Conservation (phyloP, 768 basidiomycete species). For the Podaxis carcinomalis region DNA sequence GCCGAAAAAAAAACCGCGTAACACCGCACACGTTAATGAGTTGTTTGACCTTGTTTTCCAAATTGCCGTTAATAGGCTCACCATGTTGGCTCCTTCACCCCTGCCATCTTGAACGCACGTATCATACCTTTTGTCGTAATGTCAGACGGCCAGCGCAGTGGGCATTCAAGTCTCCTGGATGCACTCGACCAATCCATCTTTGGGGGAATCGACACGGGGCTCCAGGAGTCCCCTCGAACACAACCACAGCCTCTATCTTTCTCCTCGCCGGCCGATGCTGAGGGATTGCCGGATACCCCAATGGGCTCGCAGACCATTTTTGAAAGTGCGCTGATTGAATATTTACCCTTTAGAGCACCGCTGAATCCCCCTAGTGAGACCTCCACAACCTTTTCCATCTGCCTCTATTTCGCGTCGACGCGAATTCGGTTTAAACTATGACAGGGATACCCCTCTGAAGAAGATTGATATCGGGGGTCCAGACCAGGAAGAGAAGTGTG, state of each 20-base stretch:
- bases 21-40: not conserved
- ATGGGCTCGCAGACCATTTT: not conserved
- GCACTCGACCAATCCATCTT: conserved; percentile 1
- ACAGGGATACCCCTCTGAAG: conserved; percentile 42
- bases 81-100: not conserved
- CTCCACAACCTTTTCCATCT: not conserved
- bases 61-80: not conserved
- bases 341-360: not conserved
- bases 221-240: not conserved
- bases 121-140: not conserved
- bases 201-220: not conserved
- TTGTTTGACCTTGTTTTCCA: conserved; percentile 3
- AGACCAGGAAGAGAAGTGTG: conserved; percentile 50
- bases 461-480: conserved; percentile 53
- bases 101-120: not conserved
- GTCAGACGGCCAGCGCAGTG: not conserved
- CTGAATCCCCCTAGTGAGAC: not conserved
- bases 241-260: not conserved
- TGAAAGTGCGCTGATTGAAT: not conserved
- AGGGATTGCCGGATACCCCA: not conserved
- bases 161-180: conserved; percentile 7
- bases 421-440: conserved; percentile 46
- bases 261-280: not conserved
- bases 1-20: not conserved
- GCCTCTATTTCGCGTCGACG: conserved; percentile 8